Base-by-base conservation (phyloP, 129 eudicot species). In the Erigeron canadensis region DNA sequence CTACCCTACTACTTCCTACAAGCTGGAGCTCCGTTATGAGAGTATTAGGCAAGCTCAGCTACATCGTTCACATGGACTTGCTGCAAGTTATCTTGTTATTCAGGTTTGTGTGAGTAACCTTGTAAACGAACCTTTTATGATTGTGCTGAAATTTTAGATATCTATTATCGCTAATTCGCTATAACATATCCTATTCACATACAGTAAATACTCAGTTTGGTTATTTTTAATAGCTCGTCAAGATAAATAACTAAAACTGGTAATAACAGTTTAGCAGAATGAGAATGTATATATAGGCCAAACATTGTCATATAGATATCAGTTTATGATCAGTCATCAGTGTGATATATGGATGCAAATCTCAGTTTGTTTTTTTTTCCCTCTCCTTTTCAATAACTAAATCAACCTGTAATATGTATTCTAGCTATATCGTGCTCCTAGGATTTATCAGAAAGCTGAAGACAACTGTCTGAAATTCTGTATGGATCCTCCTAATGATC, bases 371-470 rank as follows among this genome's bases (percentile, higher is more conserved):
- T 28, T 28, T 28, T 28, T 28, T 28, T 28, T 28, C 3, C 34
- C 34, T 0, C 34, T 28, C 34, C 34, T 28, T 28, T 28, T 28
- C 34, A 28, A 28, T 28, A 28, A 28, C 34, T 28, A 28, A 28
- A 28, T 28, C 15, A 19, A 59, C 67, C 43, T 59, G 4, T 60
- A 22, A 60, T 69, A 54, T 72, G 6, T 47, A 13, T 66, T 44
- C 10, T 10, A 90, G 97, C 70, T 93, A 53, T 65, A 54, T 75
- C 96, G 95, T 21, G 92, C 85, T 57, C 98, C 95, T 9, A 86
- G 91, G 45, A 87, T 93, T 51, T 84, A 43, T 75, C 76, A 82
- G 85, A 81, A 76, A 75, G 72, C 65, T 23, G 74, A 56, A 68
- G 72, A 63, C 18, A 73, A 76, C 12, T 22, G 62, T 51, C 55